phyloP scores from a whole-genome alignment of 805 yeast species.

The Metschnikowia vanudenii region DNA sequence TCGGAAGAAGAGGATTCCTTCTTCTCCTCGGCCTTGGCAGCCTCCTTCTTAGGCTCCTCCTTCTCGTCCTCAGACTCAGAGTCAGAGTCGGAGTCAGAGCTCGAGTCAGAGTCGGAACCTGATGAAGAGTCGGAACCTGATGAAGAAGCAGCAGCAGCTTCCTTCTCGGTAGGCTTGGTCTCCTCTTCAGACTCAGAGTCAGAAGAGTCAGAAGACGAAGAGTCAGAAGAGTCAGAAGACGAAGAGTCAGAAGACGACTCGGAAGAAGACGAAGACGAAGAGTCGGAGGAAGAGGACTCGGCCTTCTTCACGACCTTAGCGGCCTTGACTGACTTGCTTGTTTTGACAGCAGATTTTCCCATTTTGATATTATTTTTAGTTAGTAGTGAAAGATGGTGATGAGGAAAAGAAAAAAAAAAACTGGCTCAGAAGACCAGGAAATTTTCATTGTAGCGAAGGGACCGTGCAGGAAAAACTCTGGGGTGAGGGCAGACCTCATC shows the following conservation, averaged over 20 bases:
- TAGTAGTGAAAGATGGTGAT: constrained; percentile 3
- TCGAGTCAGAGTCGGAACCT: constrained; percentile 31
- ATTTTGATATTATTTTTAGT: constrained; percentile 29
- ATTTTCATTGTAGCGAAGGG: constrained; percentile 8
- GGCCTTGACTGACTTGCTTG: constrained; percentile 16
- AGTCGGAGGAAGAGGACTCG: too few species aligned
- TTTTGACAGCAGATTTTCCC: constrained; percentile 39
- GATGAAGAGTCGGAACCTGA: constrained; percentile 33
- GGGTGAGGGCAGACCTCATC: constrained; percentile 8
- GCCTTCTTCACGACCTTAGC: constrained; percentile 13
- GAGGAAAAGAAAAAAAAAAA: constrained; percentile 1
- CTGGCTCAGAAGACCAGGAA: neutral
- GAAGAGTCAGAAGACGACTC: constrained; percentile 7
- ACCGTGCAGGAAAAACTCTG: constrained; percentile 10
- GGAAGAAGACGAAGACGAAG: too few species aligned
- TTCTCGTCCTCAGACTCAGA: constrained; percentile 28
- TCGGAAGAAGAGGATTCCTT: constrained; percentile 20
- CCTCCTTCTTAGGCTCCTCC: constrained; percentile 24
- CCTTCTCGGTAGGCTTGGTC: constrained; percentile 21
- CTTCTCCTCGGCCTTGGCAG: constrained; percentile 17
- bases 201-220: constrained; percentile 22
- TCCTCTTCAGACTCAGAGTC: constrained; percentile 25
- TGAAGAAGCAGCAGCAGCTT: constrained; percentile 22
- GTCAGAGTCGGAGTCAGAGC: constrained; percentile 33
- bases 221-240: constrained; percentile 19